Base-by-base conservation (phyloP, 352 stramenopile genomes). In the Phytophthora fragariaefolia region DNA sequence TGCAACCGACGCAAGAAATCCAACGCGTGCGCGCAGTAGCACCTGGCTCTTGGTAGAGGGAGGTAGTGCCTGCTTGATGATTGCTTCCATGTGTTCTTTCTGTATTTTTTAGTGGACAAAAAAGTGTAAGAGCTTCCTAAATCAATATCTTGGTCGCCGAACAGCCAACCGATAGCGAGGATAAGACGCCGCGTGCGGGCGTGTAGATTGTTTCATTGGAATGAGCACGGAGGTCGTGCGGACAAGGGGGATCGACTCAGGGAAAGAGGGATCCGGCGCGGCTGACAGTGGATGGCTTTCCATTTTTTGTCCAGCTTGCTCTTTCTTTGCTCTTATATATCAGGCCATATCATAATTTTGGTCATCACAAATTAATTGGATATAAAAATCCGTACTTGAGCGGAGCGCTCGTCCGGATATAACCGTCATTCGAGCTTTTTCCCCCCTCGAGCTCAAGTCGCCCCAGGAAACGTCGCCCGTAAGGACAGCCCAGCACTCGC, bases 341-440 rank as follows among this genome's bases (percentile, higher is more conserved):
- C n/a, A 5, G 36, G 20, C 36, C 36, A 43, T 20, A 43, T 43
- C n/a, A 43, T 17, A 43, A 43, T 43, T 43, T 22, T 43, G 36
- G 36, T 43, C 20, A n/a, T 43, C 36, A 12, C 36, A 43, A 43
- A 43, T 20, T 43, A 43, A 43, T 43, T 43, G 10, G 36, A 17
- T 43, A 43, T 43, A 43, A 43, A 43, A 43, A 22, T 43, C 20
- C 36, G 36, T 43, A 22, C 36, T 43, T 43, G 36, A 22, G 36
- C 36, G 36, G 36, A 43, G 36, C 20, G 5, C 15, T 17, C 36
- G 20, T 17, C 20, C 20, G 36, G 36, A 17, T 43, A 43, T 43
- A 43, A 43, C 36, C 36, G 36, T 43, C 36, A 43, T 43, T 43
- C n/a, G 13, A 3, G 34, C 7, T 43, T 10, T 43, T 15, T n/a